Percentiles rank a stretch among this genome's conserved stretches.
Evolutionary conservation across 2,329 filamentous ascomycete species (phyloP).

Genomic region (Akanthomyces dipterigenus): DNA sequence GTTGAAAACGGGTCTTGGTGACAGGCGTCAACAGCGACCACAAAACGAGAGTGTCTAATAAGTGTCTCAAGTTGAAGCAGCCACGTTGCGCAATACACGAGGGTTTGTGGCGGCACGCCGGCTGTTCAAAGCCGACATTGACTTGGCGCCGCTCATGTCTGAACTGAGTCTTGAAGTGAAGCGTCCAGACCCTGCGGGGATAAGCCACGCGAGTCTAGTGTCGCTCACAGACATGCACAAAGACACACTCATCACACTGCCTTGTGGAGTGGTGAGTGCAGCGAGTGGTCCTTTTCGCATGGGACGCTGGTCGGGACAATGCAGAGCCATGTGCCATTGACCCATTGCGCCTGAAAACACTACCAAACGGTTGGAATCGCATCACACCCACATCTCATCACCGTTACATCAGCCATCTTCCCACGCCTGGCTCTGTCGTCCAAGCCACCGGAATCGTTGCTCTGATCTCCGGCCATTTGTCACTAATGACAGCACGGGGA

Average conservation of each 20-base stretch:
- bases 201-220: background rate
- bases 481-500: background rate
- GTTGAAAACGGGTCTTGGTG: background rate
- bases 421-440: background rate
- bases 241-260: background rate
- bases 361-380: background rate
- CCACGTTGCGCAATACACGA: too few species aligned
- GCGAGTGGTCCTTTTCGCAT: background rate
- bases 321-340: background rate
- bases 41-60: background rate
- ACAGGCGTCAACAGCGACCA: background rate
- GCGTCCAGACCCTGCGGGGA: background rate
- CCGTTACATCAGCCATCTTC: background rate
- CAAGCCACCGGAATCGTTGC: background rate
- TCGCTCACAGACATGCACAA: background rate
- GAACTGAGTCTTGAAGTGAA: background rate
- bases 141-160: background rate
- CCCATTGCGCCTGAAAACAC: background rate
- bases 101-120: background rate
- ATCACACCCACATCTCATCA: background rate
- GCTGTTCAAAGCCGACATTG: background rate
- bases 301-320: too few species aligned
- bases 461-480: background rate
- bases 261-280: background rate
- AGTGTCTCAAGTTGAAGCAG: background rate